These are phyloP conservation scores for Asterophora parasitica DNA, from an alignment of 768 basidiomycete genomes.

Conservation along the genomic window DNA sequence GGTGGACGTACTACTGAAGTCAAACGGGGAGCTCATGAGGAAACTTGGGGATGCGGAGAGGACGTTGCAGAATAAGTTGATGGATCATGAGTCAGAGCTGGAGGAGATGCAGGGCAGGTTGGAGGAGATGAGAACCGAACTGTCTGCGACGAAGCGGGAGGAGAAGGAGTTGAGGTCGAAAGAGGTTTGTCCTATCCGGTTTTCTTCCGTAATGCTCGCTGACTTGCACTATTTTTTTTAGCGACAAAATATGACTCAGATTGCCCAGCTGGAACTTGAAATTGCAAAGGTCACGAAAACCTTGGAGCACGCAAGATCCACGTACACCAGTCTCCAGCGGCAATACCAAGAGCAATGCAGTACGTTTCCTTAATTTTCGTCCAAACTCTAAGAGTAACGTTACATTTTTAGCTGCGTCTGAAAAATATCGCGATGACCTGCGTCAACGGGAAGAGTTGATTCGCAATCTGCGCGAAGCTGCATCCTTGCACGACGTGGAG, in stretches of 20 bases:
- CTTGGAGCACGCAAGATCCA: slow-evolving; percentile 67
- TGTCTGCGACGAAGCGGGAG: slow-evolving; percentile 78
- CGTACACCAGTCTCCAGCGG: slow-evolving; percentile 74
- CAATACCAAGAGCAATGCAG: slow-evolving; percentile 88
- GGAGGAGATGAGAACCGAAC: slow-evolving; percentile 75
- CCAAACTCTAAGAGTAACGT: background rate
- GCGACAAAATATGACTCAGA: slow-evolving; percentile 64
- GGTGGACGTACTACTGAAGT: slow-evolving; percentile 65
- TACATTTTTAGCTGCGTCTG: slow-evolving; percentile 55
- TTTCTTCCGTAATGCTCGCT: background rate
- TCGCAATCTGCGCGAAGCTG: slow-evolving; percentile 55
- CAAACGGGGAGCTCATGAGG: slow-evolving; percentile 69
- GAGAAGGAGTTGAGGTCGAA: slow-evolving; percentile 89
- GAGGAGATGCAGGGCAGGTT: slow-evolving; percentile 73
- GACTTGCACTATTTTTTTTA: slow-evolving; percentile 23
- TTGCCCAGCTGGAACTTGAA: slow-evolving; percentile 69
- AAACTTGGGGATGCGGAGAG: slow-evolving; percentile 75
- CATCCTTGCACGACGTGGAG: slow-evolving; percentile 61
- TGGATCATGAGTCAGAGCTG: slow-evolving; percentile 77
- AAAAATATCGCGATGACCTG: slow-evolving; percentile 70
- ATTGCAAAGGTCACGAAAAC: slow-evolving; percentile 69
- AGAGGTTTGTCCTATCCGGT: slow-evolving; percentile 49
- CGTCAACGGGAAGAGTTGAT: slow-evolving; percentile 74
- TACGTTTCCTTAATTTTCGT: slow-evolving; percentile 30
- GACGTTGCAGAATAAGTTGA: slow-evolving; percentile 57